A percentile compares a stretch with the other conserved stretches of the same genome.
phyloP scores from a whole-genome alignment of 202 grass and related monocot species.

The Carex arenaria region DNA sequence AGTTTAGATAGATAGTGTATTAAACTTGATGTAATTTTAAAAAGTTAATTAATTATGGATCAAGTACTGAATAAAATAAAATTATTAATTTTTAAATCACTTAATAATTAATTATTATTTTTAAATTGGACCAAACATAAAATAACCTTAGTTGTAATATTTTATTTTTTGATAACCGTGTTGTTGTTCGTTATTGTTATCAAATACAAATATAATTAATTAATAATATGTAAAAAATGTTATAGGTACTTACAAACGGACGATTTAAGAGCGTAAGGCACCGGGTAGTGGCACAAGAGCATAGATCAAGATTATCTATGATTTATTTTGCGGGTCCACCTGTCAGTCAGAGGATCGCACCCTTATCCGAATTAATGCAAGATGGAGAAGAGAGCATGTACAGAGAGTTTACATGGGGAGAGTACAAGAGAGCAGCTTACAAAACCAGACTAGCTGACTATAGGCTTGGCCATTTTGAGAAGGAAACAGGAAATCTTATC shows the following conservation, averaged over 20 bases:
- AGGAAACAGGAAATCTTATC: neutral
- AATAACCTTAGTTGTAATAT: too few relatives aligned
- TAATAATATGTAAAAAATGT: too few relatives aligned
- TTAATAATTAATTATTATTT: too few relatives aligned
- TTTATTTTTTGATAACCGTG: too few relatives aligned
- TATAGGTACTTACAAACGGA: conserved; percentile 66
- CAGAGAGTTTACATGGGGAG: conserved; percentile 76
- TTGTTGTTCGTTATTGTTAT: too few relatives aligned
- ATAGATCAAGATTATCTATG: conserved; percentile 44
- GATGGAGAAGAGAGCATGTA: conserved; percentile 44
- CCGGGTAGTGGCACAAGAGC: conserved; percentile 42
- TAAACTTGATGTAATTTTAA: neutral
- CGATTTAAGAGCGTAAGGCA: conserved; percentile 71
- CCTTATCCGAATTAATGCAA: conserved; percentile 36
- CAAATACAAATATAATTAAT: too few relatives aligned
- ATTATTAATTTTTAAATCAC: too few relatives aligned
- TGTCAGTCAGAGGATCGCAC: conserved; percentile 36
- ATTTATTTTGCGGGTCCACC: conserved; percentile 71
- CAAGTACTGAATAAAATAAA: too few relatives aligned
- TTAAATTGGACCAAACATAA: too few relatives aligned
- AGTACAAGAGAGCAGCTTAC: conserved; percentile 64
- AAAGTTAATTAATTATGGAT: too few relatives aligned
- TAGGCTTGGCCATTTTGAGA: conserved; percentile 60
- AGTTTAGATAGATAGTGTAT: neutral
- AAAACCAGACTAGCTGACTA: conserved; percentile 49